Percentiles rank a stretch among this genome's conserved stretches.
phyloP scores from a whole-genome alignment of 257 asterid species.

The Euphrasia confusa region DNA sequence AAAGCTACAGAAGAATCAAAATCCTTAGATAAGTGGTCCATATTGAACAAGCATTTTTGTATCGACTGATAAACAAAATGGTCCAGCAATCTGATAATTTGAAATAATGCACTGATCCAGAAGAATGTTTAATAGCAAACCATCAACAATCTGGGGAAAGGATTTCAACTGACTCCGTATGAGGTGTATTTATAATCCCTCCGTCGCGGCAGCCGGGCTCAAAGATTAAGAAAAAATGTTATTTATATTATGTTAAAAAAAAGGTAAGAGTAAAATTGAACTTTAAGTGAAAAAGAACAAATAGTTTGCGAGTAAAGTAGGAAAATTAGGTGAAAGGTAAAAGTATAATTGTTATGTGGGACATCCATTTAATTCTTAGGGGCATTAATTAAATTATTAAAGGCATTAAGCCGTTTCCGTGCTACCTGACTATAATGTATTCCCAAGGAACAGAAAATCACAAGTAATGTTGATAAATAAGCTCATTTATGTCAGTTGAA shows the following conservation, averaged over 20 bases:
- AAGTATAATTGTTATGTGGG: too few relatives aligned
- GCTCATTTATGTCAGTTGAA: neutral
- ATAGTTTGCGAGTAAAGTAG: too few relatives aligned
- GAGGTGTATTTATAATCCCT: neutral
- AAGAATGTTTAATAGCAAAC: neutral
- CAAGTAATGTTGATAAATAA: neutral
- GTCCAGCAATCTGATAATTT: neutral
- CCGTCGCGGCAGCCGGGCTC: neutral
- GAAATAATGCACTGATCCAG: slow-evolving; percentile 2
- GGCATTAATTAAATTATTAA: too few relatives aligned
- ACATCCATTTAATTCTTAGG: too few relatives aligned
- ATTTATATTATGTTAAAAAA: too few relatives aligned
- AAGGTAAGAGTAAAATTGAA: too few relatives aligned
- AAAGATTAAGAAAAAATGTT: too few relatives aligned
- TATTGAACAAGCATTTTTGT: neutral
- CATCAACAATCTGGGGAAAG: neutral
- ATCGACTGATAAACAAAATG: neutral
- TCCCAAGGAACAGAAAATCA: neutral
- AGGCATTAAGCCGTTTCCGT: too few relatives aligned
- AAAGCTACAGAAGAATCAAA: neutral
- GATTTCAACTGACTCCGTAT: neutral
- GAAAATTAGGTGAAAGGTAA: too few relatives aligned
- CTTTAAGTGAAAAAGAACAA: too few relatives aligned
- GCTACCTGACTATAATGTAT: neutral
- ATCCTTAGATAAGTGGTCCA: neutral